Conservation (phyloP, 2,329 filamentous ascomycete genomes). For the Aspergillus pseudoterreus region DNA sequence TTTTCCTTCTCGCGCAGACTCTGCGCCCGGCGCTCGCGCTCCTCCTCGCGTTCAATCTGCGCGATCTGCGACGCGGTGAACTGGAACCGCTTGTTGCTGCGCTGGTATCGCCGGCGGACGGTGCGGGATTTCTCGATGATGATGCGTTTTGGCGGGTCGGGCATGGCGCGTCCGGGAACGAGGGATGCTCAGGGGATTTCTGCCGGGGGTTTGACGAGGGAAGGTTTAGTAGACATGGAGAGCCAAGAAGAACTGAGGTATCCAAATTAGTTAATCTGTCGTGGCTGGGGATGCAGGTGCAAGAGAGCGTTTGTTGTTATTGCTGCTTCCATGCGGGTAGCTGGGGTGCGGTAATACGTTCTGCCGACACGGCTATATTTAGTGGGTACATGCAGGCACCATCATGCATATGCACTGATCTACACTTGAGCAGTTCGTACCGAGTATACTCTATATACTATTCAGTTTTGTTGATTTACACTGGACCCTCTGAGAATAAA, state of each 20-base stretch:
- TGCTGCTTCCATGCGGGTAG: not conserved
- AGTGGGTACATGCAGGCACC: not conserved
- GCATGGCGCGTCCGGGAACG: conserved; percentile 20
- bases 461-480: not conserved
- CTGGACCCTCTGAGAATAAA: not conserved
- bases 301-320: not conserved
- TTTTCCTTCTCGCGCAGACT: conserved; percentile 34
- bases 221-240: conserved; percentile 6
- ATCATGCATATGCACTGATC: not conserved
- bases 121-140: conserved; percentile 37
- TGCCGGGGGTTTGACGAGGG: not conserved
- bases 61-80: conserved; percentile 35
- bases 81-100: conserved; percentile 33
- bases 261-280: not conserved
- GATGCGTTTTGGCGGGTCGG: conserved; percentile 28
- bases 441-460: not conserved
- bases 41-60: conserved; percentile 40
- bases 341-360: conserved; percentile 27
- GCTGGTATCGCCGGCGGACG: conserved; percentile 36
- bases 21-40: conserved; percentile 38
- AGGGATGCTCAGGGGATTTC: not conserved
- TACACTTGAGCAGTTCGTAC: not conserved
- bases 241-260: not conserved
- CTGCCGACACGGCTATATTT: conserved; percentile 18
- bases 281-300: not conserved